These are phyloP conservation scores for Capronia epimyces DNA, from an alignment of 2,329 filamentous ascomycete species.

Conservation along the genomic window DNA sequence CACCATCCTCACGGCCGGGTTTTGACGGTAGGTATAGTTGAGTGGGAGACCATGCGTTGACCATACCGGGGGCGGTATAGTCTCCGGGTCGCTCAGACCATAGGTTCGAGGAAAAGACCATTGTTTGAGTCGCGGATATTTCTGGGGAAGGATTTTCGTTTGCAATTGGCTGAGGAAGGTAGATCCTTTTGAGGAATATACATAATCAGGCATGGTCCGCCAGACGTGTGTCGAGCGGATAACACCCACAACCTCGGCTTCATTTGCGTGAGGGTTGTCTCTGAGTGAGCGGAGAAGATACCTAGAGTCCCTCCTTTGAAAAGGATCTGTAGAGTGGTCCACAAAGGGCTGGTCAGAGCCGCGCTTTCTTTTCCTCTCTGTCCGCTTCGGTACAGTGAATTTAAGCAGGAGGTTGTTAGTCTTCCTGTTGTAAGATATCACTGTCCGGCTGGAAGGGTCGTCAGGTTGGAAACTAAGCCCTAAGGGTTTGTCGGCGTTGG, in stretches of 20 bases:
- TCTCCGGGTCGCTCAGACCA: slow-evolving; percentile 58
- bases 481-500: slow-evolving; percentile 45
- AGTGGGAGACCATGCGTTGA: slow-evolving; percentile 30
- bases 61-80: slow-evolving; percentile 58
- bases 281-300: slow-evolving; percentile 58
- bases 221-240: slow-evolving; percentile 82
- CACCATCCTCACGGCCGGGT: slow-evolving; percentile 65
- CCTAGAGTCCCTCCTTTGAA: slow-evolving; percentile 48
- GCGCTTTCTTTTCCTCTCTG: slow-evolving; percentile 76
- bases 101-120: slow-evolving; percentile 64
- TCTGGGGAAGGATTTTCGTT: slow-evolving; percentile 64
- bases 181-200: slow-evolving; percentile 65
- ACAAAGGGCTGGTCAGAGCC: slow-evolving; percentile 65
- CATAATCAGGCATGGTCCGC: slow-evolving; percentile 74
- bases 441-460: slow-evolving; percentile 70
- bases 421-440: slow-evolving; percentile 68
- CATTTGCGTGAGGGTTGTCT: slow-evolving; percentile 65
- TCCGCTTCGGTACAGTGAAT: slow-evolving; percentile 78
- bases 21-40: slow-evolving; percentile 66
- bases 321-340: slow-evolving; percentile 38
- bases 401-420: slow-evolving; percentile 83
- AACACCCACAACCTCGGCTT: slow-evolving; percentile 63
- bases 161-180: slow-evolving; percentile 66
- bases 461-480: slow-evolving; percentile 74
- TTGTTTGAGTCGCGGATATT: slow-evolving; percentile 58